Evolutionary conservation across 306 rosid genomes (phyloP), one percentile per base, ranked within the genome.

Genomic region (Rosa persica): DNA sequence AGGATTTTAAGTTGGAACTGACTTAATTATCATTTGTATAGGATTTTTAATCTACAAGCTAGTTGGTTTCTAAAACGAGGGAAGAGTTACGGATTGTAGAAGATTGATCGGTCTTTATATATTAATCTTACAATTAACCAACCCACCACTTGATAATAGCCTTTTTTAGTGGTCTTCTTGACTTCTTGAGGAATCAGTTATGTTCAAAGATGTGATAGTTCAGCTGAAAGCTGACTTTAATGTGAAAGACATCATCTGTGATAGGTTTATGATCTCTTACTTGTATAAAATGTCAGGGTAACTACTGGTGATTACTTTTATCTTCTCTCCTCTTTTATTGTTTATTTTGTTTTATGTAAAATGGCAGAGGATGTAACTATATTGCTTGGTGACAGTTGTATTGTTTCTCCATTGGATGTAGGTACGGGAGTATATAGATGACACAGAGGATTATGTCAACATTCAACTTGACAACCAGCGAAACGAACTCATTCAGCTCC

Each of bases 371-470:
- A 71, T 34, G 71, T 19, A 46, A 44, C 13, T 71, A 39, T 57
- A 25, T 6, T 52, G n/a, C 12, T 43, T 74, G 68, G 68, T 57
- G 75, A 38, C 17, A 8, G 69, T 44, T 57, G 0, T 48, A 15
- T 52, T 11, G 3, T 52, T 68, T 40, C 17, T 57, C 62, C 73
- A 70, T 30, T 72, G 65, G 79, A 57, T 90, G 82, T 87, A 95
- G 98, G 98, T 95, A 25, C 90, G 98, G 64, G 98, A 96, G 83
- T 96, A 96, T 84, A 93, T 96, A 13, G 99, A 93, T 66, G 98
- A 93, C 87, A 96, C 99, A 15, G 99, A 96, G 82, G 99, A 96
- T 79, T 96, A 93, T 15, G 97, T 95, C 68, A 95, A 93, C 82
- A 95, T 95, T 77, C 98, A 95, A 83, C 99, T 96, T 44, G 98